Conservation (phyloP, 257 asterid genomes). For the Nicotiana tomentosiformis region DNA sequence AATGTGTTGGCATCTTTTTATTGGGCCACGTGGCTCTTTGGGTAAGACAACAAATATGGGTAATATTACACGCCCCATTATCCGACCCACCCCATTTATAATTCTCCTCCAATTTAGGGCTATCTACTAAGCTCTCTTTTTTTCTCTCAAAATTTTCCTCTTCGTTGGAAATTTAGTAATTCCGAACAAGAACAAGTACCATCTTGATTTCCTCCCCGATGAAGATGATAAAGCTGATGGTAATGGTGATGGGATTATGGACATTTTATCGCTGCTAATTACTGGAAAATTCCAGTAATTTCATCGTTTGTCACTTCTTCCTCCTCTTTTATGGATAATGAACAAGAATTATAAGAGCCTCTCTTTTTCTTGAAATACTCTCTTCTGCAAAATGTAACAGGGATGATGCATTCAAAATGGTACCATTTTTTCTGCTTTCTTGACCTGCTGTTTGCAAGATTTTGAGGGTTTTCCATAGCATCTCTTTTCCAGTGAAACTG, state of each 20-base stretch:
- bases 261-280: constrained; percentile 24
- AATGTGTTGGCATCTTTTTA: too few species aligned
- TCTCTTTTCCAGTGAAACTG: constrained; percentile 6
- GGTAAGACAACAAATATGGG: too few species aligned
- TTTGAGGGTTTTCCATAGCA: not conserved
- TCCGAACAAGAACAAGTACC: constrained; percentile 52
- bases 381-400: not conserved
- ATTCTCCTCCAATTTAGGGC: too few species aligned
- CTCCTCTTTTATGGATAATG: not conserved
- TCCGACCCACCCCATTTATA: too few species aligned
- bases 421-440: constrained; percentile 8
- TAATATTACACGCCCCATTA: too few species aligned
- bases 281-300: not conserved
- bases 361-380: constrained; percentile 1
- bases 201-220: constrained; percentile 33
- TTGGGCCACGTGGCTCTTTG: too few species aligned
- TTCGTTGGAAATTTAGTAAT: constrained; percentile 31
- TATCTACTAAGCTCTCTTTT: too few species aligned
- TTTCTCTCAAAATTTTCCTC: too few species aligned
- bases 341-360: too few species aligned
- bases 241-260: constrained; percentile 11
- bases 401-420: constrained; percentile 18
- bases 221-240: constrained; percentile 16
- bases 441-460: not conserved
- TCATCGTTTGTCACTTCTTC: constrained; percentile 5